Evolutionary conservation across 257 asterid genomes (phyloP), one percentile per base, ranked within the genome.

Genomic region (Solanum clarkiae): DNA sequence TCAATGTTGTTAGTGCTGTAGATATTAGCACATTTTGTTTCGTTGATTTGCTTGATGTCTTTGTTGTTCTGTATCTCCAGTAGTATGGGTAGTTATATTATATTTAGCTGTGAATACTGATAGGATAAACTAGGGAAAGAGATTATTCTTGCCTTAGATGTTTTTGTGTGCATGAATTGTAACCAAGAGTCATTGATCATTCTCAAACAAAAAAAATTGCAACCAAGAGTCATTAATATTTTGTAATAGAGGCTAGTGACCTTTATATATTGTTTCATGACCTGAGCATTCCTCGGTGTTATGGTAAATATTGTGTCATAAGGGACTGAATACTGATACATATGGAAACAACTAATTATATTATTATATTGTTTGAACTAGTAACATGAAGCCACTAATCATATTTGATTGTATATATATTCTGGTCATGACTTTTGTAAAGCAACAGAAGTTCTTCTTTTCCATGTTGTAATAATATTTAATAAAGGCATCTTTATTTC

Each of bases 1-100:
- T 97, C 74, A 79, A 91, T 86, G 80, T 91, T 80, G 54, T 81
- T 84, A 62, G 24, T 89, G 86, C 74, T 4, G 77, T 22, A 80
- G 85, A 49, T 22, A 47, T 40, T 49, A 68, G 32, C 15, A 79
- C 17, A 71, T 62, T 72, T 86, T 40, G 53, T 26, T 71, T 80
- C 36, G 17, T 81, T 66, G 72, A 51, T 82, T 57, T 81, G 82
- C 62, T 75, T 53, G 82, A 14, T 77, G 63, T 77, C 45, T 77
- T 77, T 77, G 82, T 26, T 77, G 82, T 26, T 53, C 26, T 85
- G 77, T 87, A 70, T 60, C 22, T 84, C 45, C 59, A 36, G 40
- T n/a, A 26, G 82, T 54, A 29, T 51, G 16, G 29, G 47, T 77
- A 24, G 60, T 49, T 77, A 77, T 77, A 15, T 24, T 51, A 4